Evolutionary conservation across 2,329 filamentous ascomycete genomes (phyloP), one percentile per base, ranked within the genome.

Genomic region (Aspergillus pseudonomiae): DNA sequence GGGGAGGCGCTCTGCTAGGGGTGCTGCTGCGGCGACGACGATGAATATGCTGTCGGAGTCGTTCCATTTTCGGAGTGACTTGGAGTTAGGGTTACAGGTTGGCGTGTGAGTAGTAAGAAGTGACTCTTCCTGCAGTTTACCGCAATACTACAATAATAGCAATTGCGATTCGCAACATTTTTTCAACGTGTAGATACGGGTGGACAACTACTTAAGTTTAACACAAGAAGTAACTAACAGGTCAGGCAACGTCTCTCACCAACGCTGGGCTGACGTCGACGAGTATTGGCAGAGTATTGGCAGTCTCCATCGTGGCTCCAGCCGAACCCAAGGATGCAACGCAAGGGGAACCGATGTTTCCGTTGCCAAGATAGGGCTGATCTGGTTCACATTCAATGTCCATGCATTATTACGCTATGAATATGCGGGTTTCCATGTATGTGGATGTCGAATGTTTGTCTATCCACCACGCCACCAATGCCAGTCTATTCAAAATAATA

Each of bases 191-290:
- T 9, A 19, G 19, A 41, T n/a, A 41, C 6, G 39, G 39, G 19
- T 9, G 19, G 39, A 41, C 39, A 41, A 41, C 39, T 48, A 48
- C 21, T 48, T 24, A 24, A 24, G 21, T 24, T 24, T 24, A 26
- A 28, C 24, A 2, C 11, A 12, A 21, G n/a, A 2, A 32, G 30
- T 32, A 34, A 46, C 10, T 10, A 46, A 26, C 24, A 26, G 21
- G 16, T 50, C 53, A 34, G 36, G 58, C 52, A 57, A 45, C 53
- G 30, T 50, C 24, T 57, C 41, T 54, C 41, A 36, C 48, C 41
- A 46, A 59, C 41, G 60, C 62, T 57, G 63, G 59, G 62, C 63
- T 70, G 68, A 70, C 67, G 68, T 70, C 67, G 65, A 70, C 63
- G 67, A 68, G 60, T 68, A 52, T 61, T 65, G 65, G 55, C 58